phyloP scores from a whole-genome alignment of 441 rosid species.

The Gossypium davidsonii region DNA sequence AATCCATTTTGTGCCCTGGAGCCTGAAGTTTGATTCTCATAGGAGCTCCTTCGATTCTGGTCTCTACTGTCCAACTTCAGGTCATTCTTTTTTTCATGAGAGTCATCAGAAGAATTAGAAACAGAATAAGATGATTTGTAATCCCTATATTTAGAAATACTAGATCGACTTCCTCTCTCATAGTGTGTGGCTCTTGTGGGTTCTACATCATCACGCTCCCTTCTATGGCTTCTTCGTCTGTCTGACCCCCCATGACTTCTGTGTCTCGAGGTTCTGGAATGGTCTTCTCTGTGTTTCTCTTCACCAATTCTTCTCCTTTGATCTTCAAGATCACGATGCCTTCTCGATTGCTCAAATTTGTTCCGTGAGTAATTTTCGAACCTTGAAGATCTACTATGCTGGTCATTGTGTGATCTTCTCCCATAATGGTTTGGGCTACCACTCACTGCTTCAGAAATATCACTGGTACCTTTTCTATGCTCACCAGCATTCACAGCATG shows the following conservation, averaged over 20 bases:
- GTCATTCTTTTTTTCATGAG: slow-evolving; percentile 11
- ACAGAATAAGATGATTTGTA: slow-evolving; percentile 32
- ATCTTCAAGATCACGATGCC: slow-evolving; percentile 23
- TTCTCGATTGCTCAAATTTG: slow-evolving; percentile 25
- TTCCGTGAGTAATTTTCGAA: slow-evolving; percentile 27
- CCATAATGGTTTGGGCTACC: slow-evolving; percentile 17
- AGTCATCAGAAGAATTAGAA: slow-evolving; percentile 23
- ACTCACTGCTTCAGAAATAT: slow-evolving; percentile 20
- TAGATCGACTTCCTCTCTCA: slow-evolving; percentile 30
- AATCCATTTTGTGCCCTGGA: slow-evolving; percentile 29
- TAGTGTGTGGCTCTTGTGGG: slow-evolving; percentile 20
- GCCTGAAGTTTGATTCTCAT: slow-evolving; percentile 21
- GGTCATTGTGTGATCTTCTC: slow-evolving; percentile 31
- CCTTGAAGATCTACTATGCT: slow-evolving; percentile 25
- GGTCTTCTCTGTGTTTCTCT: slow-evolving; percentile 31
- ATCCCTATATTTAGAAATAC: slow-evolving; percentile 23
- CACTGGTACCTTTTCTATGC: slow-evolving; percentile 11
- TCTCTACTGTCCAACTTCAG: slow-evolving; percentile 20
- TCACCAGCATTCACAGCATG: slow-evolving; percentile 14
- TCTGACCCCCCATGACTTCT: slow-evolving; percentile 28
- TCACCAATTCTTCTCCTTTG: slow-evolving; percentile 15
- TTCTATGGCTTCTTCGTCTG: slow-evolving; percentile 23
- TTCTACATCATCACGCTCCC: slow-evolving; percentile 36
- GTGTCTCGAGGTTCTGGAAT: slow-evolving; percentile 37
- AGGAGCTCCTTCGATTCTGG: slow-evolving; percentile 21